Base-by-base conservation (phyloP, 306 rosid genomes). In the Purshia tridentata region DNA sequence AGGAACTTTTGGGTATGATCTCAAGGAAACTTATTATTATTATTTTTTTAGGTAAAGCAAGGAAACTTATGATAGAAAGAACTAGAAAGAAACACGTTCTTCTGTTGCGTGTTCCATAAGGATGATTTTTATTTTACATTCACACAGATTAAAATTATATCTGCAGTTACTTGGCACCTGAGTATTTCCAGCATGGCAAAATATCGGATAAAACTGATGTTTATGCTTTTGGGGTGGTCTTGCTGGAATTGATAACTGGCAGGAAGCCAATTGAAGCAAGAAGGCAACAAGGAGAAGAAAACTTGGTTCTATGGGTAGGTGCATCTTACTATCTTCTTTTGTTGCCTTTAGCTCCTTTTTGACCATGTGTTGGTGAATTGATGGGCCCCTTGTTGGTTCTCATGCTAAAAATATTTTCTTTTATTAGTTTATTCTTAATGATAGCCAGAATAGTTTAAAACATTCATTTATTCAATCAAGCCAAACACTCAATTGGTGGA, bases 171-270 rank as follows among this genome's bases (percentile, higher is more conserved):
- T 81, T 94, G 84, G 98, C 98, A 73, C 97, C 98, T 0, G 98
- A 94, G 85, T 94, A 94, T 83, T 94, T 94, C 86, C 97, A 94
- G 73, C 98, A 94, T 6, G 98, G 98, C 63, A 94, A 94, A 78
- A 86, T 94, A 78, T 94, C 98, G 0, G 98, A 91, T 71, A 94
- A 91, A 81, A 91, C 96, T 4, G 98, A 94, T 75, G 92, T 94
- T 65, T 94, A 94, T 77, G 98, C 98, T 78, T 85, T 91, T 54
- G 98, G 97, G 60, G 92, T 94, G 61, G 96, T 94, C 71, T 84
- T 94, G 75, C 83, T 94, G 83, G 98, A 94, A 81, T 94, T 94
- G 79, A 74, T 94, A 48, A 91, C 98, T 54, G 98, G 98, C 49
- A 86, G 97, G 79, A 89, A 91, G 75, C 97, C 98, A 54, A 91